Evolutionary conservation across 2,329 filamentous ascomycete species (phyloP).

Genomic region (Clarireedia hainanense): DNA sequence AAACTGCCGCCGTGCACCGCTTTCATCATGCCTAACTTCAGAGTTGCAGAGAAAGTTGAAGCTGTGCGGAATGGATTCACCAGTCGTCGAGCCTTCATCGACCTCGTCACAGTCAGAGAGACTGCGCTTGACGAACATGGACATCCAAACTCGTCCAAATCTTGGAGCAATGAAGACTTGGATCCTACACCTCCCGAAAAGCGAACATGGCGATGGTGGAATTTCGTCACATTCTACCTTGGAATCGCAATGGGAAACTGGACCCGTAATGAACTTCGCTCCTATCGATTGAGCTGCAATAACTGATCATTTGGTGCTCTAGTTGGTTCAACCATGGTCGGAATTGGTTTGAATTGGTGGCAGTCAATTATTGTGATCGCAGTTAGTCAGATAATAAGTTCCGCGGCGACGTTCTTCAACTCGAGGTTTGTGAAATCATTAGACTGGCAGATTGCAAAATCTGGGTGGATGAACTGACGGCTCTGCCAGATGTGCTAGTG

Average conservation of each 20-base stretch:
- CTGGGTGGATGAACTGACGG: neutral
- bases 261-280: slow-evolving; percentile 19
- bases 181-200: slow-evolving; percentile 20
- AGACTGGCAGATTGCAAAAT: neutral
- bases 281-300: neutral
- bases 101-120: slow-evolving; percentile 18
- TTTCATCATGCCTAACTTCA: neutral
- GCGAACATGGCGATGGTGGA: slow-evolving; percentile 30
- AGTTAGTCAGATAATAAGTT: slow-evolving; percentile 34
- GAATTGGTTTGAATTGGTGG: slow-evolving; percentile 39
- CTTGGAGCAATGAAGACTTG: slow-evolving; percentile 28
- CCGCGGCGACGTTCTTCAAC: slow-evolving; percentile 38
- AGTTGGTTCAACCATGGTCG: slow-evolving; percentile 33
- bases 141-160: slow-evolving; percentile 11
- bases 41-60: slow-evolving; percentile 11
- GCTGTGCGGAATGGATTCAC: slow-evolving; percentile 19
- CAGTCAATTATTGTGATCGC: slow-evolving; percentile 38
- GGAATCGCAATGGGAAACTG: slow-evolving; percentile 36
- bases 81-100: slow-evolving; percentile 15
- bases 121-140: slow-evolving; percentile 22
- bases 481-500: slow-evolving; percentile 25
- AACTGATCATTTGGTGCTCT: neutral
- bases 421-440: slow-evolving; percentile 24
- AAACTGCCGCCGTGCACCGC: slow-evolving; percentile 8
- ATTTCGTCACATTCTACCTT: slow-evolving; percentile 34